Base-by-base conservation (phyloP, 495 filamentous ascomycete species). In the Trichoderma asperelloides region DNA sequence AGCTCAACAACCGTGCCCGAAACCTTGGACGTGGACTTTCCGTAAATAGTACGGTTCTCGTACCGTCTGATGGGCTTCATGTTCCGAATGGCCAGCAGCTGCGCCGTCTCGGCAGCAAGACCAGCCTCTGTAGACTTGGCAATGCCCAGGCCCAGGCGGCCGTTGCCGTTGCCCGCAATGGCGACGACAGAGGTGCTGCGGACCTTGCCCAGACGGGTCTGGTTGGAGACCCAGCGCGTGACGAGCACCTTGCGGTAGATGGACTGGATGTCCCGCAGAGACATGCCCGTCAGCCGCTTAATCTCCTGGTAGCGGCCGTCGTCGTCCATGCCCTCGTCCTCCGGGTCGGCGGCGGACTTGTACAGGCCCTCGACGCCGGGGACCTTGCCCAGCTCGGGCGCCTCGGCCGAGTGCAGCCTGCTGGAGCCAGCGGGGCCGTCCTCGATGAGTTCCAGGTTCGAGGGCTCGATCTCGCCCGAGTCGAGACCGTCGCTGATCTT, bases 121-220 rank as follows among this genome's bases (percentile, higher is more conserved):
- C 78, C 70, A 1, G 75, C 65, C 75, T 98, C 95, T 39, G 87
- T 83, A 30, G 87, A 87, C 83, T 98, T 98, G 62, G 90, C 92
- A 77, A 93, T 88, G 18, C 96, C 95, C 66, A 98, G 82, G 11
- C 95, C 95, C 57, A 99, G 72, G 72, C 94, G 80, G 27, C 95
- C 95, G 66, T 94, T 84, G 41, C 83, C 81, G 74, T 97, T 96
- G 60, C 95, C 95, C 7, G 92, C 92, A 62, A 97, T 83, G 6
- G 85, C 84, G 51, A 97, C 77, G 68, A 81, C 76, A 74, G 93
- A 95, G 12, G 82, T 68, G 72, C 86, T 87, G 64, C 78, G 78
- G 65, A 98, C 86, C 84, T 97, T 99, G 71, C 95, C 95, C 77
- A 99, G 86, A 80, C 92, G 90, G 37, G 96, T 98, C 84, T 97